phyloP scores from a whole-genome alignment of 2,329 filamentous ascomycete species.

The Epichloe gansuensis region DNA sequence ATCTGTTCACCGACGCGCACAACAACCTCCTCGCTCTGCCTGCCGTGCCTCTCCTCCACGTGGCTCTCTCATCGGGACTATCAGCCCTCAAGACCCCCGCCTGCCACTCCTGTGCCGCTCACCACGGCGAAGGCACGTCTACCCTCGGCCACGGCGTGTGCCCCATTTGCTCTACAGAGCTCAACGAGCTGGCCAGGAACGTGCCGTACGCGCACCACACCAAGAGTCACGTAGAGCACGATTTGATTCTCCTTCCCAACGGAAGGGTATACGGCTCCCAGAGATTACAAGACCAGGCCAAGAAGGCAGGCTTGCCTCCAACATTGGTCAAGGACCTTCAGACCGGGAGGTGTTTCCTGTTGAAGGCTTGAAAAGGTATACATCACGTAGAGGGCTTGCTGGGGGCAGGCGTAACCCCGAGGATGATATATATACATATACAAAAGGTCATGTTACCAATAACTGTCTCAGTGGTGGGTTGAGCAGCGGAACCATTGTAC shows the following conservation, averaged over 20 bases:
- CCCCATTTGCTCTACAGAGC: slow-evolving; percentile 89
- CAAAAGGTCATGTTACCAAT: background rate
- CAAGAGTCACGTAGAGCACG: slow-evolving; percentile 82
- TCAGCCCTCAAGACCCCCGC: slow-evolving; percentile 92
- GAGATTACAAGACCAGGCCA: slow-evolving; percentile 61
- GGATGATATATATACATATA: background rate
- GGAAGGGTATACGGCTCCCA: slow-evolving; percentile 72
- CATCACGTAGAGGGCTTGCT: slow-evolving; percentile 49
- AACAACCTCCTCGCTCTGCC: slow-evolving; percentile 78
- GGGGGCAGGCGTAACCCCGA: background rate
- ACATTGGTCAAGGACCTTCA: slow-evolving; percentile 67
- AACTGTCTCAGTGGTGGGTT: no score
- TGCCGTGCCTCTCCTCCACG: slow-evolving; percentile 71
- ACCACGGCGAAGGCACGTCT: slow-evolving; percentile 16
- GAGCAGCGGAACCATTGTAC: no score
- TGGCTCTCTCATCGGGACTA: slow-evolving; percentile 79
- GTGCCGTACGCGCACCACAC: slow-evolving; percentile 94
- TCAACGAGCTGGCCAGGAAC: slow-evolving; percentile 78
- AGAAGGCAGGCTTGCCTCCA: slow-evolving; percentile 59
- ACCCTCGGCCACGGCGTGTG: slow-evolving; percentile 65
- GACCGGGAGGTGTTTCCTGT: slow-evolving; percentile 56
- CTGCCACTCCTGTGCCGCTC: slow-evolving; percentile 60
- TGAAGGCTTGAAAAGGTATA: slow-evolving; percentile 72
- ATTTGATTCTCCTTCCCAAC: slow-evolving; percentile 79
- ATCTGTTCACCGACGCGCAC: slow-evolving; percentile 75